Percentiles rank a stretch among this genome's conserved stretches.
Conservation (phyloP, 805 yeast species). For the Sugiyamaella floridensis region DNA sequence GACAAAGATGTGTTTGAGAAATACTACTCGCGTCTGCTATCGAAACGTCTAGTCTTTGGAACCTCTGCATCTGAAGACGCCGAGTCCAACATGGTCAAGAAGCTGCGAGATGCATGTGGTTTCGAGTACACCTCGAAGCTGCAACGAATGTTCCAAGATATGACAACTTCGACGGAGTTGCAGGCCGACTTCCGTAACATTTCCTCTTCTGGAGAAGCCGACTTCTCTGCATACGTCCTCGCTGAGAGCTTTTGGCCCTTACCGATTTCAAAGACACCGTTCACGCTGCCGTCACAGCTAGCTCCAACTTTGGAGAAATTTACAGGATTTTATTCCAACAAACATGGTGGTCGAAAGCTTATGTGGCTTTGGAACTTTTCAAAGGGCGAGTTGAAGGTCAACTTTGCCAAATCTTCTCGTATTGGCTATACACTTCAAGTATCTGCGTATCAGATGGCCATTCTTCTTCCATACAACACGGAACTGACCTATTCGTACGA, state of each 20-base stretch:
- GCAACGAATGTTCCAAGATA: constrained; percentile 93
- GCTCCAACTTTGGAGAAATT: constrained; percentile 58
- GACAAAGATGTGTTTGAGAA: constrained; percentile 95
- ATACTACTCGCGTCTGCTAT: constrained; percentile 80
- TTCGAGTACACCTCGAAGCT: constrained; percentile 89
- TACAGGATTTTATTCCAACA: constrained; percentile 57
- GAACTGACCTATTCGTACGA: constrained; percentile 50
- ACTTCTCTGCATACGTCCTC: constrained; percentile 67
- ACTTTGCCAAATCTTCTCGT: constrained; percentile 74
- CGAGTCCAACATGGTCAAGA: constrained; percentile 78
- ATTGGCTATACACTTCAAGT: constrained; percentile 51
- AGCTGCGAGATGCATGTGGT: constrained; percentile 82
- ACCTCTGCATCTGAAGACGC: constrained; percentile 77
- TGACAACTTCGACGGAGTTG: constrained; percentile 74
- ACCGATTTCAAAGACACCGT: constrained; percentile 40
- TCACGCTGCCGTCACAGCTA: constrained; percentile 63
- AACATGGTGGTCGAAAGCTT: constrained; percentile 81
- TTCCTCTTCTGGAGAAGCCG: constrained; percentile 37
- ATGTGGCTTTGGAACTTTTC: constrained; percentile 96
- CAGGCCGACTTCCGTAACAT: constrained; percentile 49
- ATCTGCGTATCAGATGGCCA: constrained; percentile 80
- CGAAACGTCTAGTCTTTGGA: constrained; percentile 82
- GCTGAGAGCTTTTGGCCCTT: constrained; percentile 91
- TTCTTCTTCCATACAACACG: constrained; percentile 76
- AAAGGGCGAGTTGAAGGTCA: constrained; percentile 85